Evolutionary conservation across 2,329 filamentous ascomycete species (phyloP), one percentile per base, ranked within the genome.

Genomic region (Penicillium sp.): DNA sequence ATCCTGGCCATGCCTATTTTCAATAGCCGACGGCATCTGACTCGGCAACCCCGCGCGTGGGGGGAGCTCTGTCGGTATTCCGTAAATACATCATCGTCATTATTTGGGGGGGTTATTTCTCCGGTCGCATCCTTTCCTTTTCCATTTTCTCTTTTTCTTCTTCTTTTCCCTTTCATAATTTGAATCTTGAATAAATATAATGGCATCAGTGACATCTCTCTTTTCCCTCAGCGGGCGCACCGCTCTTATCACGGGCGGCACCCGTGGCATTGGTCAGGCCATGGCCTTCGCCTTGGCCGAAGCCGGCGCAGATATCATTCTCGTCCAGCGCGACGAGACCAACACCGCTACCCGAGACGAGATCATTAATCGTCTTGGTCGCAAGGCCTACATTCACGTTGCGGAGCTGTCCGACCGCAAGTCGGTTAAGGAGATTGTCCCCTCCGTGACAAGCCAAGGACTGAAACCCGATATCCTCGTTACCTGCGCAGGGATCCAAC

Each of bases 401-500:
- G 76, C 77, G 10, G 75, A 80, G 39, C 68, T 79, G 14, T 71
- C 75, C 3, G 68, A 76, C 58, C 72, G 73, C 39, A 66, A 72
- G 33, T 68, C 75, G 1, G 73, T 79, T 29, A 72, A 73, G 49
- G 65, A 60, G 21, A 71, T 78, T 44, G 68, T 78, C 19, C 74
- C 77, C 24, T 56, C 70, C 1, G 56, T 79, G 13, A 66, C 69
- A 10, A 66, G 66, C 44, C 70, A 75, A 48, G 76, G 75, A 9
- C 81, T 86, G 69, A 68, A 84, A 68, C 84, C 95, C 59, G 83
- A 90, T 68, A 90, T 95, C 67, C 83, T 96, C 7, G 77, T 96
- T 64, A 96, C 92, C 77, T 93, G 90, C 75, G 92, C 89, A 16
- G 92, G 92, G 23, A 92, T 96, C 69, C 92, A 96, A 74, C 82